Evolutionary conservation across 257 asterid genomes (phyloP).

Genomic region (Solanum sejunctum): DNA sequence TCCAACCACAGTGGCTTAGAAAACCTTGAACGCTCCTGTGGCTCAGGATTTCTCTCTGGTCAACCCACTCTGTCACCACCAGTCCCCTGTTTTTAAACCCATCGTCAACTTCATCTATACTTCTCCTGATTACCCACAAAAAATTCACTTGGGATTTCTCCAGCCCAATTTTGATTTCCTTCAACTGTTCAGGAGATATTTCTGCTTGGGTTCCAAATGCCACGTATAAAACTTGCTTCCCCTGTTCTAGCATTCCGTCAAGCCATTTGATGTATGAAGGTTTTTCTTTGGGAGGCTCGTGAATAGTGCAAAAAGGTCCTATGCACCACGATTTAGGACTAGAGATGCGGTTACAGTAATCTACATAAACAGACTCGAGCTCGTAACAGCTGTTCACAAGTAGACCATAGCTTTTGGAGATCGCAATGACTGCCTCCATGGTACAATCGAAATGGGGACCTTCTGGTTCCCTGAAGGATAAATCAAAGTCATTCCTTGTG

Average conservation of each 20-base stretch:
- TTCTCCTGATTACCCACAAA: constrained; percentile 46
- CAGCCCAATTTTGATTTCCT: constrained; percentile 40
- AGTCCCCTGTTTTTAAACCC: constrained; percentile 38
- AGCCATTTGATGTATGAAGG: constrained; percentile 51
- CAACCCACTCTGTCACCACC: constrained; percentile 58
- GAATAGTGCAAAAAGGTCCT: constrained; percentile 49
- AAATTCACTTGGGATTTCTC: constrained; percentile 32
- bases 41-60: constrained; percentile 40
- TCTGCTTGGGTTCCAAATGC: constrained; percentile 77
- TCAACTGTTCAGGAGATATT: constrained; percentile 26
- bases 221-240: constrained; percentile 33
- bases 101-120: neutral
- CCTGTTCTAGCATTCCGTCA: constrained; percentile 18
- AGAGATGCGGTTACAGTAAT: neutral
- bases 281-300: neutral
- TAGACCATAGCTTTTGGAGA: constrained; percentile 30
- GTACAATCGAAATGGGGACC: constrained; percentile 26
- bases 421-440: neutral
- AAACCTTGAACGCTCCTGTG: constrained; percentile 44
- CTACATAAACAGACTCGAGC: constrained; percentile 26
- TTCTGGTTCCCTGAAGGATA: constrained; percentile 16
- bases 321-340: constrained; percentile 18
- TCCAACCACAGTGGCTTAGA: constrained; percentile 75
- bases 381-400: constrained; percentile 44
- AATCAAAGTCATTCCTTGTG: constrained; percentile 36